Evolutionary conservation across 306 rosid species (phyloP).

Genomic region (Casuarina cunninghamiana): DNA sequence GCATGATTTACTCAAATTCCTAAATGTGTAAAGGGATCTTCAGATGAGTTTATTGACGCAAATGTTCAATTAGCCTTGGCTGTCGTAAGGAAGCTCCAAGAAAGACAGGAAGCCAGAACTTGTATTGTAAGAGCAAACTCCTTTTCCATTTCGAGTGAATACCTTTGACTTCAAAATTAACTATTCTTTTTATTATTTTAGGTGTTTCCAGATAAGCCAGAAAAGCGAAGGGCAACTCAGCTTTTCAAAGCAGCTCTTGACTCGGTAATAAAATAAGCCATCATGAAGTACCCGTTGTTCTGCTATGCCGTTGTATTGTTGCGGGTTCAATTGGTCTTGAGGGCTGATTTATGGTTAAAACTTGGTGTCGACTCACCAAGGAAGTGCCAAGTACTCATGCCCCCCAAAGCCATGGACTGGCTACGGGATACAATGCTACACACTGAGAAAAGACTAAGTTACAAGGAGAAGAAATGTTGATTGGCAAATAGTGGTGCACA

Average conservation of each 20-base stretch:
- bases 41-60: constrained; percentile 99
- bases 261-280: constrained; percentile 52
- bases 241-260: constrained; percentile 86
- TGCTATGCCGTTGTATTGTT: neutral
- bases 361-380: neutral
- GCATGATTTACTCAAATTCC: constrained; percentile 80
- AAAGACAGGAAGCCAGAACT: constrained; percentile 63
- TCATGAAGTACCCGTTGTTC: constrained; percentile 17
- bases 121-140: constrained; percentile 63
- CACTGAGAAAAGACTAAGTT: neutral
- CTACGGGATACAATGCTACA: neutral
- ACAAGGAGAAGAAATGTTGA: neutral
- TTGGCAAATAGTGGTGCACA: neutral
- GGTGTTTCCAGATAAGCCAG: constrained; percentile 97
- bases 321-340: constrained; percentile 4
- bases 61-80: constrained; percentile 89
- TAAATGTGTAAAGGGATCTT: constrained; percentile 97
- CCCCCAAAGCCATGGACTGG: neutral
- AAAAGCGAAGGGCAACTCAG: constrained; percentile 77
- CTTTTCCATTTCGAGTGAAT: constrained; percentile 8
- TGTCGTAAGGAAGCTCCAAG: constrained; percentile 80
- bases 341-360: constrained; percentile 9
- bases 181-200: constrained; percentile 34
- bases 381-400: neutral
- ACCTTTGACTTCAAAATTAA: constrained; percentile 9